These are phyloP conservation scores for Xylaria scruposa DNA, from an alignment of 495 filamentous ascomycete species.

Conservation along the genomic window DNA sequence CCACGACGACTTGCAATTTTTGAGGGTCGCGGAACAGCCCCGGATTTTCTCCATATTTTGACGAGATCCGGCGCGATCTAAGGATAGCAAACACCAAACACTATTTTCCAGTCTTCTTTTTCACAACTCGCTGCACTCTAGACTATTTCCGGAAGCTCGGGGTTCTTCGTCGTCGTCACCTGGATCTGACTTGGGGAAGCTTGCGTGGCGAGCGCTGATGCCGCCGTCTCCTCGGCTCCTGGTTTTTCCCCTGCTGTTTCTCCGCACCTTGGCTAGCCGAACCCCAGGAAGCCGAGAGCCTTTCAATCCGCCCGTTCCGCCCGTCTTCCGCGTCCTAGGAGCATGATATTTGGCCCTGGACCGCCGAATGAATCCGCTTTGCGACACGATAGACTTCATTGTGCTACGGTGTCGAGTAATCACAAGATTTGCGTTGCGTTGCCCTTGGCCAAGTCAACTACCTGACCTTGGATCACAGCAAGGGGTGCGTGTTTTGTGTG, in stretches of 20 bases:
- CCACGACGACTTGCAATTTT: neutral
- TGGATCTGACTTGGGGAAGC: neutral
- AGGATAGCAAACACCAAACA: neutral
- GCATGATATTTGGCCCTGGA: neutral
- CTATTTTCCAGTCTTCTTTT: neutral
- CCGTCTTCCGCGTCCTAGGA: neutral
- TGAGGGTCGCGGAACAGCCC: neutral
- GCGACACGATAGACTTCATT: too few species aligned
- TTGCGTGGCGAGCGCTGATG: neutral
- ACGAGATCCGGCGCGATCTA: neutral
- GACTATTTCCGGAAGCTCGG: neutral
- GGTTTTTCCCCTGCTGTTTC: neutral
- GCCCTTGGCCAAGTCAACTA: neutral
- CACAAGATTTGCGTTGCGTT: neutral
- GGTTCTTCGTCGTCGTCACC: neutral
- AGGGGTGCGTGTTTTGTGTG: neutral
- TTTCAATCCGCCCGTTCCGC: conserved; percentile 1
- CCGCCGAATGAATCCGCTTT: neutral
- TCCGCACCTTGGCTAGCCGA: conserved; percentile 13
- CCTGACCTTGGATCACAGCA: neutral
- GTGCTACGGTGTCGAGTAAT: neutral
- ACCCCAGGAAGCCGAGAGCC: neutral
- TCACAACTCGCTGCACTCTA: neutral
- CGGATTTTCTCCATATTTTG: conserved; percentile 13
- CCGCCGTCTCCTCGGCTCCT: conserved; percentile 12